Base-by-base conservation (phyloP, 371 early-diverging fungal species). In the Mucor saturninus region DNA sequence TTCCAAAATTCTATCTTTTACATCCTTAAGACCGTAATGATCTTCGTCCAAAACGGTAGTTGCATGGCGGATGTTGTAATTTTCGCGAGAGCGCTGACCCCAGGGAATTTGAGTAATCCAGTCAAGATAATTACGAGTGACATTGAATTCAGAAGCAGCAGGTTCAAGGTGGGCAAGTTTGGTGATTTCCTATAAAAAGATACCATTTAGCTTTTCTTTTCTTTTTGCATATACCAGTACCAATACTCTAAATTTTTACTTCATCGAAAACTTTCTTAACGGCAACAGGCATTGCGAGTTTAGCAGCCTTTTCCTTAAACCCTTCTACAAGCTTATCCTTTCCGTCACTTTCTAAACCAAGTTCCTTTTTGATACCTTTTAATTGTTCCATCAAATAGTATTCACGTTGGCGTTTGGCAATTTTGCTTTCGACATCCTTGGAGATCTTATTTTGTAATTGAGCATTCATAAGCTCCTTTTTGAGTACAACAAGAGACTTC, bases 311-410 rank as follows among this genome's bases (percentile, higher is more conserved):
- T 60, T 90, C 94, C 68, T 90, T 93, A 72, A 98, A 97, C 60
- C 91, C 90, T 63, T 93, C 95, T 13, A 97, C 89, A 54, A 98
- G 73, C 72, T 97, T 98, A 67, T 97, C 98, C 74, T 98, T 97
- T 49, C 98, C 98, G 72, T 98, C 98, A 51, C 88, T 88, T 67
- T 98, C 98, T 40, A 98, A 83, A 1, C 98, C 98, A 35, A 98
- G 83, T 76, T 98, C 97, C 80, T 95, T 95, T 78, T 98, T 96
- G 77, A 98, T 98, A 1, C 97, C 96, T 81, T 96, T 97, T 69
- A 98, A 85, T 74, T 97, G 98, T 76, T 98, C 98, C 96, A 96
- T 96, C 80, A 98, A 76, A 61, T 93, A 97, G 74, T 96, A 98
- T 71, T 98, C 98, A 55, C 97, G 93, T 79, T 97, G 95, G 45